Base-by-base conservation (phyloP, 2,329 filamentous ascomycete genomes). In the Hypoxylon sp. region DNA sequence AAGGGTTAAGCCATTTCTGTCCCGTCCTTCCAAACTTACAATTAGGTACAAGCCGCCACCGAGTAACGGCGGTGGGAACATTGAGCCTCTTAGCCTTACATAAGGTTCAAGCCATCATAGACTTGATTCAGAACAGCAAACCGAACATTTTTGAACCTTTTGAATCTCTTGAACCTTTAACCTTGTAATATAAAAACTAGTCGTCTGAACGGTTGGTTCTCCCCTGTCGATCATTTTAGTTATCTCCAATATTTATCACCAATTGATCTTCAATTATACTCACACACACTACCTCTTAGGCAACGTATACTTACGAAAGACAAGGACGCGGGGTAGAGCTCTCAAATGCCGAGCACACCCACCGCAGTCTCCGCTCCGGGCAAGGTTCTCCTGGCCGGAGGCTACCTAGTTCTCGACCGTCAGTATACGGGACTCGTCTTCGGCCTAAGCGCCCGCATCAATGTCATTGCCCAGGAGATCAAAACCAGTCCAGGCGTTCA, bases 361-460 rank as follows among this genome's bases (percentile, higher is more conserved):
- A 81, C 77, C 24, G 91, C 90, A 77, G 88, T 97, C 72, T 98
- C 96, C 70, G 95, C 96, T 22, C 96, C 96, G 17, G 96, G 96
- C 74, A 99, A 99, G 84, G 96, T 99, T 67, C 88, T 99, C 71
- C 88, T 98, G 59, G 94, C 95, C 3, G 96, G 96, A 70, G 96
- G 96, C 68, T 99, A 98, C 81, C 90, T 98, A 50, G 95, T 98
- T 22, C 90, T 99, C 50, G 95, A 98, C 83, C 90, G 93, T 68
- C 85, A 87, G 68, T 94, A 98, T 81, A 96, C 92, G 2, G 95
- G 91, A 29, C 82, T 93, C 60, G 87, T 93, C 68, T 87, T 91
- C 76, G 90, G 90, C 31, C 86, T 92, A 63, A 87, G 87, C 76
- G 88, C 90, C 48, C 84, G 90, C 70, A 90, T 93, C 81, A 90